Percentiles rank a stretch among this genome's conserved stretches.
Conservation (phyloP, 108 stramenopile genomes). For the Skeletonema costatum region DNA sequence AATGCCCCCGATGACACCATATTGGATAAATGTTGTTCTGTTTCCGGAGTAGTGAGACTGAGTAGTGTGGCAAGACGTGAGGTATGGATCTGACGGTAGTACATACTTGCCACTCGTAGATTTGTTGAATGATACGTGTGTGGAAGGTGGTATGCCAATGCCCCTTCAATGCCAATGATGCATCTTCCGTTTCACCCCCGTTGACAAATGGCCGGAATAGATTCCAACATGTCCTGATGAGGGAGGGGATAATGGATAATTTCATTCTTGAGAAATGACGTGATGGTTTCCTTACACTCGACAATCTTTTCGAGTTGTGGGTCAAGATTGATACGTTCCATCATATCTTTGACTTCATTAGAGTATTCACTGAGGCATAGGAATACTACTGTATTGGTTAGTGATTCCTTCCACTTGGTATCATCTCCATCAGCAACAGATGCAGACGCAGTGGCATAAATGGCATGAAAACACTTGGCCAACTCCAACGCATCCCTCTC, state of each 20-base stretch:
- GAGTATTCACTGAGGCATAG: conserved; percentile 79
- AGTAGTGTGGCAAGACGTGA: conserved; percentile 89
- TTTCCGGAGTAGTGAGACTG: conserved; percentile 61
- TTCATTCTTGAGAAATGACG: conserved; percentile 82
- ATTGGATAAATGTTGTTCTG: conserved; percentile 82
- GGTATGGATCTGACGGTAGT: conserved; percentile 92
- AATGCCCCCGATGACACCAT: conserved; percentile 89
- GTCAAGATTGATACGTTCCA: conserved; percentile 81
- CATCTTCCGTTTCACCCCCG: conserved; percentile 50
- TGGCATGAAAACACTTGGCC: conserved; percentile 90
- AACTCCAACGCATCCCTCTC: conserved; percentile 93
- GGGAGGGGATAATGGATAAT: conserved; percentile 91
- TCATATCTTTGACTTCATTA: conserved; percentile 92
- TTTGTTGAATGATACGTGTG: conserved; percentile 97
- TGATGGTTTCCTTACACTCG: conserved; percentile 59
- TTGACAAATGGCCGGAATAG: conserved; percentile 57
- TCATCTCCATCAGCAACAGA: background rate
- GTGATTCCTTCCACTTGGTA: conserved; percentile 76
- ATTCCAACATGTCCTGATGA: conserved; percentile 77
- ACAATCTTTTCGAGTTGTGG: conserved; percentile 72
- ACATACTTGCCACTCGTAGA: conserved; percentile 83
- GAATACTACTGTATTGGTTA: conserved; percentile 89
- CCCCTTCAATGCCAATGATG: conserved; percentile 18
- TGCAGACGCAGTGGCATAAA: conserved; percentile 71
- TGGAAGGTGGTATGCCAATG: conserved; percentile 86